Conservation (phyloP, 1,284 basidiomycete species). For the Rhodotorula sp. region DNA sequence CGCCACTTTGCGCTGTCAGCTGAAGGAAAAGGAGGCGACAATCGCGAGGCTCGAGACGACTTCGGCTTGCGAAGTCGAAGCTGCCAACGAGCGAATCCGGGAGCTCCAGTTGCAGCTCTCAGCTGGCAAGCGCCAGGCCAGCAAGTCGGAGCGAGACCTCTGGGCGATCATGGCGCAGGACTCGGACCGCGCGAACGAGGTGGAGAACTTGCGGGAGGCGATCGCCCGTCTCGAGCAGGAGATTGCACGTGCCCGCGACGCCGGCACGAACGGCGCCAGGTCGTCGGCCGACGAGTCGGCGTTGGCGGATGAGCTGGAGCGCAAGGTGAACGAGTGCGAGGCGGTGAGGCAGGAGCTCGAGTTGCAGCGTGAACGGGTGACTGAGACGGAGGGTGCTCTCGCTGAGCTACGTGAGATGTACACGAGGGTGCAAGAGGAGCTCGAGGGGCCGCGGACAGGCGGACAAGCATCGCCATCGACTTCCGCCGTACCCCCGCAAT, state of each 20-base stretch:
- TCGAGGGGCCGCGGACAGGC: constrained; percentile 7
- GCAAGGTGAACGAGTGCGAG: constrained; percentile 26
- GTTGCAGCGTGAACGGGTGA: neutral
- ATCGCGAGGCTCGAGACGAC: constrained; percentile 12
- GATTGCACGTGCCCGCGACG: constrained; percentile 7
- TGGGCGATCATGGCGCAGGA: constrained; percentile 31
- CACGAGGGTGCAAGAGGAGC: constrained; percentile 24
- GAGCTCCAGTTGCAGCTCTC: constrained; percentile 23
- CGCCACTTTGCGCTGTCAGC: neutral
- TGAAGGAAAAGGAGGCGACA: constrained; percentile 18
- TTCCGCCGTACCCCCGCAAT: neutral
- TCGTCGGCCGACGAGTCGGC: constrained; percentile 1
- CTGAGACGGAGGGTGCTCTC: constrained; percentile 23
- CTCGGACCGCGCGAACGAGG: constrained; percentile 14
- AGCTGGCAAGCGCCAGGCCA: constrained; percentile 22
- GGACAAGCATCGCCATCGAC: neutral
- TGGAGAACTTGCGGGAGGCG: constrained; percentile 12
- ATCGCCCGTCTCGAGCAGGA: constrained; percentile 21
- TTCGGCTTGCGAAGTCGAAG: constrained; percentile 6
- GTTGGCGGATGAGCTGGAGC: constrained; percentile 23
- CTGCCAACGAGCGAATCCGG: constrained; percentile 9
- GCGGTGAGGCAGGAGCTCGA: constrained; percentile 29
- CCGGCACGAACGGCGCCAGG: neutral
- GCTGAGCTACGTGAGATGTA: constrained; percentile 31
- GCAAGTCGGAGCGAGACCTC: constrained; percentile 33